A percentile compares a stretch with the other conserved stretches of the same genome.
phyloP scores from a whole-genome alignment of 345 rosid species.

The Erodium maritimum region DNA sequence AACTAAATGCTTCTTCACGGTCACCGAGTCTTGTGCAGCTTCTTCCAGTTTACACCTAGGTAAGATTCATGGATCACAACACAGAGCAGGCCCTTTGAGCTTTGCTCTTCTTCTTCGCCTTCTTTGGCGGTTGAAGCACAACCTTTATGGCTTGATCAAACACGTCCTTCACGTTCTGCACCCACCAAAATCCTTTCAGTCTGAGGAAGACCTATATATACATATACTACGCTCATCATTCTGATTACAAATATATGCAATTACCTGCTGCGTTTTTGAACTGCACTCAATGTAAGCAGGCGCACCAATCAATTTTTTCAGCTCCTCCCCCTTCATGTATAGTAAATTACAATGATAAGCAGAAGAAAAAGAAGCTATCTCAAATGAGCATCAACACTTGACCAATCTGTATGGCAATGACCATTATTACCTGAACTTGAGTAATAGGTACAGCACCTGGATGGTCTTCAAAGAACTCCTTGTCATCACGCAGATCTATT shows the following conservation, averaged over 20 bases:
- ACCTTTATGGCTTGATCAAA: slow-evolving; percentile 90
- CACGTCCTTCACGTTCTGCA: slow-evolving; percentile 86
- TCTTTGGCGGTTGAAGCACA: slow-evolving; percentile 91
- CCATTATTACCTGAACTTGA: slow-evolving; percentile 47
- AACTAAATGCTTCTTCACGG: too few relatives aligned
- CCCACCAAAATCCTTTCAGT: not conserved
- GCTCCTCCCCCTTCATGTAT: slow-evolving; percentile 66
- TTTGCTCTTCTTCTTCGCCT: slow-evolving; percentile 79
- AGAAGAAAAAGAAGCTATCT: too few relatives aligned
- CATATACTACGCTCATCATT: not conserved
- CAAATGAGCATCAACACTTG: not conserved
- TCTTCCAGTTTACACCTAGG: slow-evolving; percentile 14
- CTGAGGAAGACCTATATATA: too few relatives aligned
- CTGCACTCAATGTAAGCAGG: slow-evolving; percentile 91
- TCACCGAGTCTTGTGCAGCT: too few relatives aligned
- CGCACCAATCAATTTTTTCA: slow-evolving; percentile 64
- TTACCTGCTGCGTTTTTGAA: slow-evolving; percentile 87
- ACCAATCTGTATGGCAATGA: not conserved
- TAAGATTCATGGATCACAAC: slow-evolving; percentile 49
- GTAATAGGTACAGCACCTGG: slow-evolving; percentile 84
- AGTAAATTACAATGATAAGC: not conserved
- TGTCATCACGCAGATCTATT: slow-evolving; percentile 86
- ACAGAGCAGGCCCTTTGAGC: slow-evolving; percentile 87
- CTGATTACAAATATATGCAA: not conserved
- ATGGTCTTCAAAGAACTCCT: slow-evolving; percentile 78